Evolutionary conservation across 225 moss, liverwort and hornwort genomes (phyloP).

Genomic region (Anthoceros angustus): DNA sequence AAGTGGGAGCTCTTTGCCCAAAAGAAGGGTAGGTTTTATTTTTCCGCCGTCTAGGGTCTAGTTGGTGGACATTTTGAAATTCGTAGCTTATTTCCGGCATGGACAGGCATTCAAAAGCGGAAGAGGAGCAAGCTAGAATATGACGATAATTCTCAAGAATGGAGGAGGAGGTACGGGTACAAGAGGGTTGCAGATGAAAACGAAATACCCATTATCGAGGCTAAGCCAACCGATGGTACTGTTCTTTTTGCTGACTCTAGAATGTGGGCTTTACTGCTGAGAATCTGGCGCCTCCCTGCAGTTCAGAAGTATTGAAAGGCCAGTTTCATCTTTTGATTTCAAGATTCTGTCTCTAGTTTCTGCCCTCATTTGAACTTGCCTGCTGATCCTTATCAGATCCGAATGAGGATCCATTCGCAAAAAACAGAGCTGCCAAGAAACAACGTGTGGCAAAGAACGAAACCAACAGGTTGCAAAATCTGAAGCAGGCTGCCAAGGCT

Average conservation of each 20-base stretch:
- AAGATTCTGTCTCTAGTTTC: background rate
- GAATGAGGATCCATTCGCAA: conserved; percentile 78
- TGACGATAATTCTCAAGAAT: conserved; percentile 69
- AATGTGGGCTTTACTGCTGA: background rate
- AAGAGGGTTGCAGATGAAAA: conserved; percentile 85
- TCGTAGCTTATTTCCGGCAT: background rate
- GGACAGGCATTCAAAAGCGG: conserved; percentile 63
- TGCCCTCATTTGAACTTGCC: background rate
- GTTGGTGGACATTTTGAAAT: background rate
- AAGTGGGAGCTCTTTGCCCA: conserved; percentile 98
- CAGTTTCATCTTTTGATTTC: no score
- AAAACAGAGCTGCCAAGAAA: conserved; percentile 43
- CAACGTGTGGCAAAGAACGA: conserved; percentile 72
- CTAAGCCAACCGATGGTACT: conserved; percentile 60
- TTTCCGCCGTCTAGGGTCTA: background rate
- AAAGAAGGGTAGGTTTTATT: conserved; percentile 48
- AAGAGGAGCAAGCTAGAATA: conserved; percentile 91
- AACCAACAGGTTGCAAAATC: conserved; percentile 70
- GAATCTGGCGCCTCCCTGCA: no score
- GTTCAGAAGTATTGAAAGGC: no score
- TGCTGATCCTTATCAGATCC: conserved; percentile 24
- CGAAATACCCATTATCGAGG: conserved; percentile 64
- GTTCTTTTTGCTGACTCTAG: background rate
- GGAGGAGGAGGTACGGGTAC: conserved; percentile 83
- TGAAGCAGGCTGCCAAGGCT: conserved; percentile 78